phyloP scores from a whole-genome alignment of 441 rosid genomes.

The Corymbia calophylla region DNA sequence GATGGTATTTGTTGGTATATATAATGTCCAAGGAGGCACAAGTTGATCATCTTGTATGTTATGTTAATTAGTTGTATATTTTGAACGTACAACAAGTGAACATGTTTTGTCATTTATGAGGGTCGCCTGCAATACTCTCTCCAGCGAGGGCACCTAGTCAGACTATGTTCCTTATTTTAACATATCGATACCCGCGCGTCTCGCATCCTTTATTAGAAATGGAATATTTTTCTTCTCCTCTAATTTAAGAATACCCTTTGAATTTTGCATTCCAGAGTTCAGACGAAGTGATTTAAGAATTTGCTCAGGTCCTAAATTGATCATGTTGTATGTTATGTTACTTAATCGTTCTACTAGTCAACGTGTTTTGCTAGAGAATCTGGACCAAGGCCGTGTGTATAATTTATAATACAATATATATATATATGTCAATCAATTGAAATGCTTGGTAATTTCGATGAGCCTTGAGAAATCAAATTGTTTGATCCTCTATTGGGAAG shows the following conservation, averaged over 20 bases:
- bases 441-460: background rate
- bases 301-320: too few species aligned
- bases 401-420: background rate
- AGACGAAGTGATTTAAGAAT: too few species aligned
- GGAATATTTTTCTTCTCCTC: too few species aligned
- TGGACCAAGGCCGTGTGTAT: background rate
- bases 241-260: too few species aligned
- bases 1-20: background rate
- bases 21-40: background rate
- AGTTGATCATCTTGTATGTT: background rate
- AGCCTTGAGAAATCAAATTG: background rate
- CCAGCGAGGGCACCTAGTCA: too few species aligned
- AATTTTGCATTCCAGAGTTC: too few species aligned
- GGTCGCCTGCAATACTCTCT: too few species aligned
- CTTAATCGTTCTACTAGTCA: background rate
- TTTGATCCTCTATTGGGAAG: background rate
- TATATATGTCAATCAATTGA: background rate
- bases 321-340: too few species aligned
- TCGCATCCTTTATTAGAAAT: too few species aligned
- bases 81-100: background rate
- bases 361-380: background rate
- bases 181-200: too few species aligned
- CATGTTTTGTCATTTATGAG: too few species aligned
- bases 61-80: background rate
- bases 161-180: too few species aligned